These are phyloP conservation scores for Mortierella sp. DNA, from an alignment of 371 early-diverging fungal species.

Conservation along the genomic window DNA sequence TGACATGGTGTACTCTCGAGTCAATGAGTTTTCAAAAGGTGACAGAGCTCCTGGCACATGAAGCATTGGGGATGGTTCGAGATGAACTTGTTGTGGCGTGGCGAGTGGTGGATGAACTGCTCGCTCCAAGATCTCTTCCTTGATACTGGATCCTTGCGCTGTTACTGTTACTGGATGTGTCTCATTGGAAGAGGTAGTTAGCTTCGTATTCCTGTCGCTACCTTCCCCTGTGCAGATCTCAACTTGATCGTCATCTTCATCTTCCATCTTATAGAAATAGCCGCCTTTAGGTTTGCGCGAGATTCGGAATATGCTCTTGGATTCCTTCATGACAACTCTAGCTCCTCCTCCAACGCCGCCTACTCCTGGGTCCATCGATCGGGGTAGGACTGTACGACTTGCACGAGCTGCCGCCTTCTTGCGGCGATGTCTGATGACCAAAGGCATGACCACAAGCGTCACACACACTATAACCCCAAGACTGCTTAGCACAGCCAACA, in stretches of 20 bases:
- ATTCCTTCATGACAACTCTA: conserved; percentile 26
- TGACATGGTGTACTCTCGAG: conserved; percentile 18
- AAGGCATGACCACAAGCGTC: background rate
- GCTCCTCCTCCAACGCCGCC: conserved; percentile 1
- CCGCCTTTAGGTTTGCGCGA: conserved; percentile 22
- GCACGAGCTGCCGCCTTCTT: background rate
- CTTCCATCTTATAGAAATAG: conserved; percentile 42
- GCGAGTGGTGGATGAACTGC: background rate
- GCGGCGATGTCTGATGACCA: conserved; percentile 24
- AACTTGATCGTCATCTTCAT: conserved; percentile 22
- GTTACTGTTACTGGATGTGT: background rate
- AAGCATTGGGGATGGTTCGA: background rate
- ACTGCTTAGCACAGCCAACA: background rate
- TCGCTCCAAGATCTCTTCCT: background rate
- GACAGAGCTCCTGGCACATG: background rate
- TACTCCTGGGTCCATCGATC: background rate
- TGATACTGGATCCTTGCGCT: background rate
- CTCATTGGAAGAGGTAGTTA: background rate
- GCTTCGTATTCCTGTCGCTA: background rate
- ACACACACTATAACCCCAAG: background rate
- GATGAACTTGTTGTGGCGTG: background rate
- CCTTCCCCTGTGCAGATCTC: background rate
- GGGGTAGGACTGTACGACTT: background rate
- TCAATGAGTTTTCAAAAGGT: conserved; percentile 3
- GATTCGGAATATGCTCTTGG: conserved; percentile 11